Base-by-base conservation (phyloP, 2,329 filamentous ascomycete species). In the Sporothrix globosa region DNA sequence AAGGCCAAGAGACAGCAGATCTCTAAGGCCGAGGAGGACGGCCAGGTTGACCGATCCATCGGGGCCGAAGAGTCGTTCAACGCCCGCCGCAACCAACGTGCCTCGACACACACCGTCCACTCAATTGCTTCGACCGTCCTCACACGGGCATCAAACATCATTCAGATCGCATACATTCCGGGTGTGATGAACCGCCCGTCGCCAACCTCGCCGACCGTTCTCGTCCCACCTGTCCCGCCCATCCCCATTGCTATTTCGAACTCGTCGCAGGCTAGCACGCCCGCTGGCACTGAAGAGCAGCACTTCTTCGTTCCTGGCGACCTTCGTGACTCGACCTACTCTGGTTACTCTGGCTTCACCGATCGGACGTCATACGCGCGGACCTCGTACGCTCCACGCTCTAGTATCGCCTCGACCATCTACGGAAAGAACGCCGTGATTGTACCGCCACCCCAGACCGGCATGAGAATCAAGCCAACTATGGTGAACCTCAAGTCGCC, bases 131-230 rank as follows among this genome's bases (percentile, higher is more conserved):
- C 94, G 11, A 98, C 95, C 34, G 93, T 98, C 71, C 87, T 97
- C 72, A 98, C 96, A 21, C 90, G 96, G 73, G 96, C 96, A 65
- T 98, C 96, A 77, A 99, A 99, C 83, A 95, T 99, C 78, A 99
- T 99, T 76, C 96, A 98, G 82, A 99, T 99, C 81, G 96, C 96
- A 70, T 99, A 98, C 80, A 98, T 99, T 74, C 96, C 96, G 17
- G 96, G 96, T 72, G 94, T 98, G 76, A 97, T 93, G 72, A 97
- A 97, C 82, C 88, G 95, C 75, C 93, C 94, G 14, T 90, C 90
- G 9, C 91, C 92, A 5, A 90, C 91, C n/a, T 95, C 93, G 0
- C 92, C 92, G 3, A 89, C 88, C 52, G 83, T 93, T 24, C 86
- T 95, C 67, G 91, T 96, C 4, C 93, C 94, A n/a, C 95, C 95